Conservation (phyloP, 331 rosid genomes). For the Stylosanthes scabra region DNA sequence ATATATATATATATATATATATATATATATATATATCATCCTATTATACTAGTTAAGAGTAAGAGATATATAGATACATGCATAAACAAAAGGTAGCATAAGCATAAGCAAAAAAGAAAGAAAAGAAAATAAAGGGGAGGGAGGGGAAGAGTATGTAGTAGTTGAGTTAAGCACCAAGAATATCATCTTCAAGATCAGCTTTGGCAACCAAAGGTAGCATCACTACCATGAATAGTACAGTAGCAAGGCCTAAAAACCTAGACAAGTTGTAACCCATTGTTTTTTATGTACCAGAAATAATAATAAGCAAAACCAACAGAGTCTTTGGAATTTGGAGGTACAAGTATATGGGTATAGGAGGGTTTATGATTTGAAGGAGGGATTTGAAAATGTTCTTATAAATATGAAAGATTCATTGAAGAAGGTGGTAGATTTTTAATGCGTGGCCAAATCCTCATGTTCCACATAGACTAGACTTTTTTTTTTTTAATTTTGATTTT, state of each 20-base stretch:
- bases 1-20: too few relatives aligned
- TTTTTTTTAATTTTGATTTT: too few relatives aligned
- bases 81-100: too few relatives aligned
- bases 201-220: slow-evolving; percentile 49
- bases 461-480: slow-evolving; percentile 15
- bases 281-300: slow-evolving; percentile 3
- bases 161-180: slow-evolving; percentile 43
- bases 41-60: too few relatives aligned
- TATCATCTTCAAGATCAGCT: slow-evolving; percentile 26
- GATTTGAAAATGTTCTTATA: background rate
- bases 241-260: slow-evolving; percentile 42
- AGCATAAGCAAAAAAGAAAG: too few relatives aligned
- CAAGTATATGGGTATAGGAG: background rate
- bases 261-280: slow-evolving; percentile 61
- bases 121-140: too few relatives aligned
- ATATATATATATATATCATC: too few relatives aligned
- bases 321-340: background rate
- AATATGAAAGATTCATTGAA: background rate
- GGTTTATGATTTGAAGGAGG: slow-evolving; percentile 16
- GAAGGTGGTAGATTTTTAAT: background rate
- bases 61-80: too few relatives aligned
- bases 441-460: background rate
- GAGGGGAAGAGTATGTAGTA: background rate
- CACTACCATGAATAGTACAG: slow-evolving; percentile 45
- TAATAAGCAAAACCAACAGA: background rate